Conservation (phyloP, 495 filamentous ascomycete species). For the Xylaria venustula region DNA sequence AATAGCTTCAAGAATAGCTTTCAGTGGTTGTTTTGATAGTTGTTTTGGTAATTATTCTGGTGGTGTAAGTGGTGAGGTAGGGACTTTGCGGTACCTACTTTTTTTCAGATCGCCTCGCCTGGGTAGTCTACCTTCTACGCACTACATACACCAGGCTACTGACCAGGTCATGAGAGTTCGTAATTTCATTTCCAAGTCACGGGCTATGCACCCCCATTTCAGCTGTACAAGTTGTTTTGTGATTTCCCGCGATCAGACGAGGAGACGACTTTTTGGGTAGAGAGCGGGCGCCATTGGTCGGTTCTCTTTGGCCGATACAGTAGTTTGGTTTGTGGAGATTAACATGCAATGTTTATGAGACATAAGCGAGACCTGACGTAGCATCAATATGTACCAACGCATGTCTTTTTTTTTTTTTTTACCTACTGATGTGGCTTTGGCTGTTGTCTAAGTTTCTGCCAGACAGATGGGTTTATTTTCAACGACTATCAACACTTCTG, state of each 20-base stretch:
- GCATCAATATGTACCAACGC: not conserved
- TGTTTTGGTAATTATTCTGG: too few relatives aligned
- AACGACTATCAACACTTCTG: too few relatives aligned
- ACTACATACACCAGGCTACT: not conserved
- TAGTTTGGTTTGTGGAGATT: conserved; percentile 1
- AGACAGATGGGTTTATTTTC: not conserved
- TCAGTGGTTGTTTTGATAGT: too few relatives aligned
- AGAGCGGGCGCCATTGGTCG: not conserved
- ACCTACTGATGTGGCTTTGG: not conserved
- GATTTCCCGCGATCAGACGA: conserved; percentile 7
- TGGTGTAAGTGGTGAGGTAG: too few relatives aligned
- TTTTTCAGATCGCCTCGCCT: too few relatives aligned
- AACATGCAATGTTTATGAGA: not conserved
- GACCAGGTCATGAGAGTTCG: not conserved
- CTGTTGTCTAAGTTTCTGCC: not conserved
- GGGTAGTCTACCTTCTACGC: too few relatives aligned
- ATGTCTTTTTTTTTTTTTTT: not conserved
- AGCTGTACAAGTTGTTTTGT: conserved; percentile 1
- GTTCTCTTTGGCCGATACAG: too few relatives aligned
- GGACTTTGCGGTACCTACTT: too few relatives aligned
- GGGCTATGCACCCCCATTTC: conserved; percentile 11
- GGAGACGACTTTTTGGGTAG: not conserved
- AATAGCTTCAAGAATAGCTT: too few relatives aligned
- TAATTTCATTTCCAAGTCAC: conserved; percentile 11
- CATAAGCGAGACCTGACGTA: not conserved